Evolutionary conservation across 2,329 filamentous ascomycete species (phyloP), one percentile per base, ranked within the genome.

Genomic region (Fusarium sp.): DNA sequence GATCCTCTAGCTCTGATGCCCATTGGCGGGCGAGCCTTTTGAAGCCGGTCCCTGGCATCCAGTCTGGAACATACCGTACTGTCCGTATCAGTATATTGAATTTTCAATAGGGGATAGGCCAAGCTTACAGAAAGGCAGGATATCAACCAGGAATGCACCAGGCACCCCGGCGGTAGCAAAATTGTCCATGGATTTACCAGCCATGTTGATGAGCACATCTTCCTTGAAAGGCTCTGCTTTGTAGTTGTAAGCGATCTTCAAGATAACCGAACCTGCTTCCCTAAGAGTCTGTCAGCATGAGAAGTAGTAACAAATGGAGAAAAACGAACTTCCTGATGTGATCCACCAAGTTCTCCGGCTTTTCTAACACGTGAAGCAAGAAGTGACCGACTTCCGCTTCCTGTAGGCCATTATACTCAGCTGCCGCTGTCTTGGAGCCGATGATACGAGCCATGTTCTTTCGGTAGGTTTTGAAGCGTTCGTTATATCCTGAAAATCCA

Each of bases 381-480:
- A 71, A 71, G 20, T 68, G 68, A 1, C 54, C 57, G 8, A 67
- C 63, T 57, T 86, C 83, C 2, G 74, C 70, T 41, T 86, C 81
- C 58, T 85, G 82, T 1, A 83, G 35, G 0, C 59, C 32, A 35
- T 82, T 73, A 58, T 82, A 84, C 20, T 79, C 78, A 2, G 78
- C 61, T 1, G 81, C 77, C 0, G 76, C 67, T 0, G 67, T 56
- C 35, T 81, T 81, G 1, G 82, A 80, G 1, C 84, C 84, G 7
- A 87, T 74, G 14, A 81, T 75, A n/a, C 78, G 76, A 26, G 77
- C 75, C 40, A 83, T 77, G 11, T 81, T 77, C 70, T 82, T 86
- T 13, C 85, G 82, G 46, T 83, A 78, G 4, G 74, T 74, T 28
- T 76, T 77, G 20, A 81, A 79, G 7, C 71, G 76, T 15, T 77